Base-by-base conservation (phyloP, 192 early-diverging fungal species). In the Coemansia guatemalensis region DNA sequence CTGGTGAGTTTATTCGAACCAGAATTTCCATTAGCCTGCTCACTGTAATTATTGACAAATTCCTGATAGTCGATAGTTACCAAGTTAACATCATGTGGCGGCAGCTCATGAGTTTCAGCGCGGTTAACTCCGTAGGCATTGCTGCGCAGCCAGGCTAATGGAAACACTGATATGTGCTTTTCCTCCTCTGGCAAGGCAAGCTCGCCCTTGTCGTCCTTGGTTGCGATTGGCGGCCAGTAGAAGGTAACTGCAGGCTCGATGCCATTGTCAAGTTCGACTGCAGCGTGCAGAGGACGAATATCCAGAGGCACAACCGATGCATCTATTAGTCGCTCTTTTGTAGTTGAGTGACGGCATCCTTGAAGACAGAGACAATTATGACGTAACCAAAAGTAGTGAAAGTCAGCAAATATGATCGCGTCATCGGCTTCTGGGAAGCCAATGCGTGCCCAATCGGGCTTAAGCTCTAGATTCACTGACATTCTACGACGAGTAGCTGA, bases 321-420 rank as follows among this genome's bases (percentile, higher is more conserved):
- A 24, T 82, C 81, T 24, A 82, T 82, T 23, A 68, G 23, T 55
- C 81, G 81, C 62, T 82, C 81, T 56, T 68, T 71, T 7, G 81
- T 78, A 2, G 39, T 47, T 20, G 50, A 11, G 44, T 82, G 81
- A 11, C 81, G 76, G 44, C 81, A 82, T 47, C 81, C 81, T 48
- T 57, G 61, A 8, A 82, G 68, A 55, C 81, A 82, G 4, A 52
- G 81, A 66, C 81, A 82, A 71, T 82, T 82, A 60, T 82, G 81
- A 1, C 81, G 81, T 17, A 82, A 67, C 81, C 81, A 82, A 51
- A 79, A 82, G 68, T 78, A 82, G 58, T 82, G 81, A 44, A 61
- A 82, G 60, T 82, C 81, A 8, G 81, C 76, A 49, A 32, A 48
- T 12, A 1, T 35, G 23, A 39, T 24, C 18, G 33, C 58, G 33